Conservation (phyloP, 768 basidiomycete species). For the Agrocybe praecox region DNA sequence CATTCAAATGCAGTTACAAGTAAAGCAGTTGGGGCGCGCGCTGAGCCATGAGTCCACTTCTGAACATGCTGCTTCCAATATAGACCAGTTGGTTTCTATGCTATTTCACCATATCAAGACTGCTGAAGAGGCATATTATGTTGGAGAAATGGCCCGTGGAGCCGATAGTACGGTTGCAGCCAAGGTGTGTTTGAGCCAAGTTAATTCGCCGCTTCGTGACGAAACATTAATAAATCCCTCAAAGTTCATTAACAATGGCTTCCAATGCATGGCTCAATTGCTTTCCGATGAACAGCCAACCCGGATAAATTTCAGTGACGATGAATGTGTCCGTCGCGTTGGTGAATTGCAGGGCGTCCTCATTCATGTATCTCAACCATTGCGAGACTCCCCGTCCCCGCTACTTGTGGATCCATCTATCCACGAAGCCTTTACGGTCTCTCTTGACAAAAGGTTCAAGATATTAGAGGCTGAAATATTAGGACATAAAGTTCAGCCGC, state of each 20-base stretch:
- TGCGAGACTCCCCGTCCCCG: conserved; percentile 48
- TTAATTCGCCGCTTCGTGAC: too few species aligned
- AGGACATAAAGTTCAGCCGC: conserved; percentile 14
- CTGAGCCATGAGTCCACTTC: conserved; percentile 59
- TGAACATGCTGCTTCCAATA: conserved; percentile 56
- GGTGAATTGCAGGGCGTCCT: conserved; percentile 74
- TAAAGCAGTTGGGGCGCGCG: conserved; percentile 73
- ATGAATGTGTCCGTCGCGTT: conserved; percentile 51
- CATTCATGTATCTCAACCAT: conserved; percentile 67
- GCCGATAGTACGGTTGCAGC: conserved; percentile 66
- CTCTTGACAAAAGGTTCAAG: conserved; percentile 48
- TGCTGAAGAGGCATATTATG: conserved; percentile 79
- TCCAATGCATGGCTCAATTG: conserved; percentile 64
- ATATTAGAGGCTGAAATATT: conserved; percentile 38
- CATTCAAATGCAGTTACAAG: conserved; percentile 74
- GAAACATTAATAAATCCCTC: too few species aligned
- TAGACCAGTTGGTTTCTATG: conserved; percentile 67
- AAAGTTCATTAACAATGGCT: conserved; percentile 77
- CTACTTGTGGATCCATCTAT: conserved; percentile 53
- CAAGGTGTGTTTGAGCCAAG: conserved; percentile 50
- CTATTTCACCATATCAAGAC: conserved; percentile 76
- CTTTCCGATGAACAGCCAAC: conserved; percentile 33
- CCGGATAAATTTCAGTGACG: conserved; percentile 25
- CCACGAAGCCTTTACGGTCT: conserved; percentile 60
- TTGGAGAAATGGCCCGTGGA: conserved; percentile 80